Base-by-base conservation (phyloP, 1,284 basidiomycete species). In the Microbotryum saponariae region DNA sequence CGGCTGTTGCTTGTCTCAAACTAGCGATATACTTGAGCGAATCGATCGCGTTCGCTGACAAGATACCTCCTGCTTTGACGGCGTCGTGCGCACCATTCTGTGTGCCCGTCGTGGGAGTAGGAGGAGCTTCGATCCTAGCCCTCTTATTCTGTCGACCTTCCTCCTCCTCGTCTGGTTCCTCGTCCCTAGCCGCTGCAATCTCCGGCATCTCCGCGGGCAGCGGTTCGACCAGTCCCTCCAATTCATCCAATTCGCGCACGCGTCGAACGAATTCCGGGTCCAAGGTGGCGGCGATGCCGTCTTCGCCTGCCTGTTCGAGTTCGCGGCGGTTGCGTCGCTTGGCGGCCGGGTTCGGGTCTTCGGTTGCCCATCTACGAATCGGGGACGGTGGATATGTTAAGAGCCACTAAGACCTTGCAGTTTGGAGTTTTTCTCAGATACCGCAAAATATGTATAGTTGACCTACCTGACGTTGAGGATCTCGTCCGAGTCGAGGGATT, bases 401-500 rank as follows among this genome's bases (percentile, higher is more conserved):
- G 25, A 25, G 25, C 25, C 3, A 25, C 25, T 25, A 25, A 25
- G 4, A 4, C 25, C 25, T 25, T 21, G 18, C 16, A 18, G 12
- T 18, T 42, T 12, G 37, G 37, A n/a, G 3, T 6, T 42, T 42
- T 18, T 12, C 12, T n/a, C n/a, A n/a, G n/a, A n/a, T n/a, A n/a
- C n/a, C n/a, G n/a, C n/a, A n/a, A 42, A 4, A 42, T 42, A 18
- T 18, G 16, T 6, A 42, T 31, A 2, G 6, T 8, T 31, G 31
- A 73, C 77, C 57, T 55, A 79, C 78, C 92, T 85, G 51, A 97
- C 91, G 76, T 99, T 99, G 67, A 98, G 82, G 68, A 97, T 91
- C 76, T 99, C 96, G 75, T 97, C 90, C 72, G 93, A 90, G 76
- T 98, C 94, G 68, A 98, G 80, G 27, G 91, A 94, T 77, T 99